A percentile compares a stretch with the other conserved stretches of the same genome.
phyloP scores from a whole-genome alignment of 768 basidiomycete species.

The Hygrocybe punicea region DNA sequence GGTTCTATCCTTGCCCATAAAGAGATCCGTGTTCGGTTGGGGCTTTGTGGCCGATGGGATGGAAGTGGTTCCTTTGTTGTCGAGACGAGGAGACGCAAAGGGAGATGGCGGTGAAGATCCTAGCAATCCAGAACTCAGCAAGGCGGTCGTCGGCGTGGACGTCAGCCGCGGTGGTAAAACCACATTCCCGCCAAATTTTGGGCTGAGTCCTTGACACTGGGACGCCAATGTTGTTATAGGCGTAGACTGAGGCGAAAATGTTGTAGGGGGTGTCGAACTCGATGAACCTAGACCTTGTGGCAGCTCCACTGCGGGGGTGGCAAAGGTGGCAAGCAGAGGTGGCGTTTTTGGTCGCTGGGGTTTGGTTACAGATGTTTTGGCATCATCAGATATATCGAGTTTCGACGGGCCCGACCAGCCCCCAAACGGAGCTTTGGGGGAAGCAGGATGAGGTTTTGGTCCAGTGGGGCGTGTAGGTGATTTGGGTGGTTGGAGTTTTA shows the following conservation, averaged over 20 bases:
- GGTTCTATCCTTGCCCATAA: neutral
- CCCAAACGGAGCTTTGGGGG: slow-evolving; percentile 40
- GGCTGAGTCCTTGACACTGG: too few species aligned
- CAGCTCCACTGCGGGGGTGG: neutral
- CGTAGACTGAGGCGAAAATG: neutral
- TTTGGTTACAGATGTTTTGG: slow-evolving; percentile 19
- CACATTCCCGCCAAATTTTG: too few species aligned
- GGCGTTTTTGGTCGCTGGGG: slow-evolving; percentile 48
- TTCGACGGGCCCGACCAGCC: slow-evolving; percentile 27
- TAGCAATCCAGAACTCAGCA: neutral
- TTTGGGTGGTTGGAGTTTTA: slow-evolving; percentile 5
- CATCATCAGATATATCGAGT: slow-evolving; percentile 20
- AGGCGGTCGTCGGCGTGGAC: neutral
- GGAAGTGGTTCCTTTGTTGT: neutral
- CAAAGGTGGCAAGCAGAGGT: slow-evolving; percentile 39
- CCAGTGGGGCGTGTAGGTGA: slow-evolving; percentile 9
- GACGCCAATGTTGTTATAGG: too few species aligned
- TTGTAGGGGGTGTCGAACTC: slow-evolving; percentile 10
- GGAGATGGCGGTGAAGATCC: neutral
- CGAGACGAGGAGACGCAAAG: neutral
- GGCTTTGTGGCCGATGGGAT: neutral
- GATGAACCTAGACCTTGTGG: slow-evolving; percentile 4
- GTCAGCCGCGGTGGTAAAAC: neutral
- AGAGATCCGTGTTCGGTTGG: neutral
- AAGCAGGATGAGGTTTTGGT: slow-evolving; percentile 37